phyloP scores from a whole-genome alignment of 2,329 filamentous ascomycete species.

The Cercospora berteroae region DNA sequence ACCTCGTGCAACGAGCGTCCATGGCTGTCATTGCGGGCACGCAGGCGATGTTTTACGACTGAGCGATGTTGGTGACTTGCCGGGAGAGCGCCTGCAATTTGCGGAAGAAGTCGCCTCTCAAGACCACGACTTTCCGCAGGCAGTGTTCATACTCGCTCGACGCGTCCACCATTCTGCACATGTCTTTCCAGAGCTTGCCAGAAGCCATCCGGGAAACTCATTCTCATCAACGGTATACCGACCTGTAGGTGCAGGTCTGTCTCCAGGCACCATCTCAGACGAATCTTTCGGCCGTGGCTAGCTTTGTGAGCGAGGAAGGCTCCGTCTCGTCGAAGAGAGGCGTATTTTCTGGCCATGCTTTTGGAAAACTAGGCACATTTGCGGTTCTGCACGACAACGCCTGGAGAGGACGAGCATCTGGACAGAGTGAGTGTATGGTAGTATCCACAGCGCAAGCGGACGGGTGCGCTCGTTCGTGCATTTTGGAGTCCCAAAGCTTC shows the following conservation, averaged over 20 bases:
- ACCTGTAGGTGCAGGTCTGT: not conserved
- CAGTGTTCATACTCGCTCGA: not conserved
- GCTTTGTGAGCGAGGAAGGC: not conserved
- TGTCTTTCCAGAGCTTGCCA: not conserved
- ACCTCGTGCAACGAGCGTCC: conserved; percentile 27
- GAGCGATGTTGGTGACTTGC: not conserved
- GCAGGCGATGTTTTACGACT: not conserved
- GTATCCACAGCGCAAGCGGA: not conserved
- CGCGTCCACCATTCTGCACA: not conserved
- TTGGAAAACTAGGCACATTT: not conserved
- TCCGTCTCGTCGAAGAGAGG: not conserved
- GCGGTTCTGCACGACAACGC: not conserved
- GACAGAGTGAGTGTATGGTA: not conserved
- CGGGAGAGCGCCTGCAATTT: not conserved
- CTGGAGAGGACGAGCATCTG: not conserved
- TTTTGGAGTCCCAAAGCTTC: not conserved
- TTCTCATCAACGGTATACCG: not conserved
- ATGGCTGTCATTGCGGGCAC: conserved; percentile 16
- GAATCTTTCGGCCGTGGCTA: not conserved
- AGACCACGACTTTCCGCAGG: not conserved
- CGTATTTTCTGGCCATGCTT: not conserved
- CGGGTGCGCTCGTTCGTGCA: not conserved
- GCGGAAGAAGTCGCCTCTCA: not conserved
- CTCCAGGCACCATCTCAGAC: not conserved
- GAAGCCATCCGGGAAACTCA: not conserved